Evolutionary conservation across 1,139 yeast species (phyloP), one percentile per base, ranked within the genome.

Genomic region (Sugiyamaella castrensis): DNA sequence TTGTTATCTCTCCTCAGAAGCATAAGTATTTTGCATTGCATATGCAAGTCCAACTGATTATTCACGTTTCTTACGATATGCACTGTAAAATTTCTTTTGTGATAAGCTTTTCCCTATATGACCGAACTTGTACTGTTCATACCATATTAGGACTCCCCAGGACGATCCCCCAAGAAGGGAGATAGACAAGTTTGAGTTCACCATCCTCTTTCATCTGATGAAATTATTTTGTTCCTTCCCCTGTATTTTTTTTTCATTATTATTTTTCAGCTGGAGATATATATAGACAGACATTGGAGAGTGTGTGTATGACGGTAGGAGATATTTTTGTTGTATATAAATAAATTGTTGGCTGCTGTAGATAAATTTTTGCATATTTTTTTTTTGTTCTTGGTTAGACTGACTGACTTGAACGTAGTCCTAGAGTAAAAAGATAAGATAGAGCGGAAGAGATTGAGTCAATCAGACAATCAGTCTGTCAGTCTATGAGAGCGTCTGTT

Each of bases 81-180:
- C 15, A 27, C 12, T 31, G 37, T 34, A 34, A 2, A 27, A 27
- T 38, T 38, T 26, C 42, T 38, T 38, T 38, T 38, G 24, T 7
- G 34, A 29, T 28, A 38, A 15, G n/a, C 34, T 12, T 38, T 12
- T 5, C 16, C 12, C 29, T 38, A 38, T 38, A 28, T 37, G 27
- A 8, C 30, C 5, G 35, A 26, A 29, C 43, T 16, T 16, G 28
- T 36, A 30, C 38, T 41, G 32, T 41, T 33, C 44, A 41, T 41
- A 33, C 44, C 34, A 15, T 32, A 34, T 41, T 41, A 15, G 44
- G 44, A 35, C 12, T 36, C 36, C 34, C 46, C 34, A 40, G 27
- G 29, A 32, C 26, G 16, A 31, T 7, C 15, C 34, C 15, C 24
- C n/a, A 27, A 13, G 29, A 31, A 37, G 40, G 31, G 11, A 28